Evolutionary conservation across 306 rosid species (phyloP), one percentile per base, ranked within the genome.

Genomic region (Cajanus cajan): DNA sequence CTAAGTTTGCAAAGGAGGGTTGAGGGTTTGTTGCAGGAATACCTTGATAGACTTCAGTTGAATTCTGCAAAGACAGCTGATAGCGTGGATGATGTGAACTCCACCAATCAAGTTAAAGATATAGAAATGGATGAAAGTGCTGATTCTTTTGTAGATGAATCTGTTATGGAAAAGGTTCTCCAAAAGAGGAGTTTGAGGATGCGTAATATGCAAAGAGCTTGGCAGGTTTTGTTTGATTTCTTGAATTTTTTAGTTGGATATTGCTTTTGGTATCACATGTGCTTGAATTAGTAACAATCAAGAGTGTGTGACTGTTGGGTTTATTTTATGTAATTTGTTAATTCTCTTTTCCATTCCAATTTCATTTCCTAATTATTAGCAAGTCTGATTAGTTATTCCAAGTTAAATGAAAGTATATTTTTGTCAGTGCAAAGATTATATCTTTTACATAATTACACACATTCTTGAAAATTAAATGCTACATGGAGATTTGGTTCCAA

Each of bases 111-210:
- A 83, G 83, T 57, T 74, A 88, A 82, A 31, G 86, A 89, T 66
- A 79, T 80, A 66, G 78, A 84, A 63, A 44, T 68, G 73, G 90
- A 87, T 71, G 90, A 85, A 82, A 83, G 69, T 85, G 81, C 79
- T 5, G 88, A 92, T 84, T 83, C 90, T 74, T 85, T 80, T 83
- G 87, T 92, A 62, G 98, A 94, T 79, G 96, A 82, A 62, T 90
- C 98, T 74, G 93, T 94, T 71, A 92, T 94, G 98, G 98, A 94
- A 81, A 94, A 94, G 92, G 96, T 94, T 78, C 98, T 94, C 61
- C 97, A 87, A 81, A 89, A 90, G 86, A 89, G 88, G 84, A 92
- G 98, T 86, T 82, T 94, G 88, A 90, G 94, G 82, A 89, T 94
- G 92, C 97, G 97, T 57, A 92, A 92, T 86, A 84, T 90, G 98